Evolutionary conservation across 345 rosid genomes (phyloP).

Genomic region (Camelina laxa): DNA sequence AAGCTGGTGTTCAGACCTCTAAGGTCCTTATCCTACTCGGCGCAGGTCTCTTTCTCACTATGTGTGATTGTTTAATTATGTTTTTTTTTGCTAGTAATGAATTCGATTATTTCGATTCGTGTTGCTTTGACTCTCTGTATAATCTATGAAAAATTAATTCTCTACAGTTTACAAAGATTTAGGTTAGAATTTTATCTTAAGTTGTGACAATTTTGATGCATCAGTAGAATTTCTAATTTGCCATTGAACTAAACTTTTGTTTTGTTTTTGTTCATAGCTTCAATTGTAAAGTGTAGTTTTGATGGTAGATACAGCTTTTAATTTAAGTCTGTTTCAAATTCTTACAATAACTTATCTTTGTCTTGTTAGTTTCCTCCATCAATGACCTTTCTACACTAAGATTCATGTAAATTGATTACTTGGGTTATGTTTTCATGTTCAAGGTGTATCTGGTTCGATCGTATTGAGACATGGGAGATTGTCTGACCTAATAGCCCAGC

Average conservation of each 20-base stretch:
- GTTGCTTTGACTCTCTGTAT: slow-evolving; percentile 27
- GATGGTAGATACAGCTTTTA: neutral
- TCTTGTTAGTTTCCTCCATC: too few species aligned
- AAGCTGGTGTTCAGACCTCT: slow-evolving; percentile 79
- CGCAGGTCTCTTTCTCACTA: slow-evolving; percentile 59
- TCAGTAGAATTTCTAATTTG: slow-evolving; percentile 13
- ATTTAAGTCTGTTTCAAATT: too few species aligned
- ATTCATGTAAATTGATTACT: neutral
- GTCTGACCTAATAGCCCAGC: slow-evolving; percentile 80
- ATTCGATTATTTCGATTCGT: slow-evolving; percentile 22
- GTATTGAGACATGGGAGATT: slow-evolving; percentile 71
- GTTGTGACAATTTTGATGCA: neutral
- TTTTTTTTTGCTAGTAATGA: neutral
- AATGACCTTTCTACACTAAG: neutral
- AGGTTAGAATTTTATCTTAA: neutral
- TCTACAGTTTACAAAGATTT: neutral
- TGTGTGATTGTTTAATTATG: neutral
- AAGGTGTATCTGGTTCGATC: slow-evolving; percentile 82
- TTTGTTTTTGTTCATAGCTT: neutral
- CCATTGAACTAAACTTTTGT: neutral
- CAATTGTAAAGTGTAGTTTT: neutral
- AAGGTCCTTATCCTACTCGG: slow-evolving; percentile 83
- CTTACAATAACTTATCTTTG: too few species aligned
- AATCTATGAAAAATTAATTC: neutral
- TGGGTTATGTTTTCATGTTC: slow-evolving; percentile 35